A percentile compares a stretch with the other conserved stretches of the same genome.
Conservation (phyloP, 225 moss, liverwort and hornwort genomes). For the Pseudoscleropodium purum region DNA sequence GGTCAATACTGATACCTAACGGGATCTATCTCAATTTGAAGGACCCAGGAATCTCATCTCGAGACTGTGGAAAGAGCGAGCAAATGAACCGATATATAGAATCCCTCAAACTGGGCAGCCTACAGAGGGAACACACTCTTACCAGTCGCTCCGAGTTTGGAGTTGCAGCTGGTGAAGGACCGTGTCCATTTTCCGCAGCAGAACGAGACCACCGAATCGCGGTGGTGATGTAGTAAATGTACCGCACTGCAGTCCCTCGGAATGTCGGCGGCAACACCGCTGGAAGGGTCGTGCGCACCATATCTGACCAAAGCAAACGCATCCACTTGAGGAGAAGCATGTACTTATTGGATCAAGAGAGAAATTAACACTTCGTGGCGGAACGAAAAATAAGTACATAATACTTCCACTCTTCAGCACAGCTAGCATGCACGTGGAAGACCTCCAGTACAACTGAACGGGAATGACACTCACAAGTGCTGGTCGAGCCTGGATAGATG, state of each 20-base stretch:
- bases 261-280: constrained; percentile 79
- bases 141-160: neutral
- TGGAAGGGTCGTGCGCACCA: constrained; percentile 78
- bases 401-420: neutral
- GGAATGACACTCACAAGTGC: constrained; percentile 52
- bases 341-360: too few species aligned
- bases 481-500: constrained; percentile 50
- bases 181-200: constrained; percentile 62
- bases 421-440: neutral
- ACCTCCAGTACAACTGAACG: neutral
- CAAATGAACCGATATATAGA: neutral
- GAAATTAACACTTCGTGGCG: neutral
- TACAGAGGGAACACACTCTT: neutral
- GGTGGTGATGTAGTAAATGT: constrained; percentile 69
- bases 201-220: constrained; percentile 61
- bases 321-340: neutral
- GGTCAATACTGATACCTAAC: neutral
- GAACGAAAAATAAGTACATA: too few species aligned
- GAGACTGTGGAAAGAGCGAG: neutral
- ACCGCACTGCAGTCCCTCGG: constrained; percentile 88
- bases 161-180: neutral
- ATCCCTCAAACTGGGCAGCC: neutral
- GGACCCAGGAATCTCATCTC: neutral
- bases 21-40: neutral
- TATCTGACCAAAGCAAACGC: constrained; percentile 30